These are phyloP conservation scores for Acanthamoeba triangularis DNA, from an alignment of 208 protist genomes.

Conservation along the genomic window DNA sequence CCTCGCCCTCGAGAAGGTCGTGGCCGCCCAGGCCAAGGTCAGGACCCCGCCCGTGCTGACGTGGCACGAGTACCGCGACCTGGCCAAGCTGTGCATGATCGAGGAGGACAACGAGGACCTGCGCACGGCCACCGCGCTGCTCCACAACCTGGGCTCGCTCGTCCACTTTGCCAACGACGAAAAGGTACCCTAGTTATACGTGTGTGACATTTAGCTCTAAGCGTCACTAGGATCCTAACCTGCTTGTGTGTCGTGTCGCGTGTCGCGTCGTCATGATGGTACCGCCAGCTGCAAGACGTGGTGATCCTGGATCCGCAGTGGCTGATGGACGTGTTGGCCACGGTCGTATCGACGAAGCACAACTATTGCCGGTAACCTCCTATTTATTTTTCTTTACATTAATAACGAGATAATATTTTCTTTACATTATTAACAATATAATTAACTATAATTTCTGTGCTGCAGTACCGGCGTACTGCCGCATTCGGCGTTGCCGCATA, in stretches of 20 bases:
- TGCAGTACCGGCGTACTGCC: neutral
- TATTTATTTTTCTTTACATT: too few species aligned
- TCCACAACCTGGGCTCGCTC: conserved; percentile 62
- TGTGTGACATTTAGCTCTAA: too few species aligned
- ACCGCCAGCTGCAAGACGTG: conserved; percentile 1
- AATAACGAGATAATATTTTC: too few species aligned
- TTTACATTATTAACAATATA: too few species aligned
- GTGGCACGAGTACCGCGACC: conserved; percentile 56
- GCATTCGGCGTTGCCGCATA: conserved; percentile 24
- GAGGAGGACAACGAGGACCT: conserved; percentile 22
- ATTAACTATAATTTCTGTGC: too few species aligned
- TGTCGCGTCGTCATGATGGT: too few species aligned
- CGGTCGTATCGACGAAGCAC: conserved; percentile 53
- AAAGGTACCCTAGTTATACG: neutral
- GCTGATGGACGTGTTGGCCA: conserved; percentile 39
- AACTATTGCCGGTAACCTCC: conserved; percentile 21
- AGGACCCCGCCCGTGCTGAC: conserved; percentile 1
- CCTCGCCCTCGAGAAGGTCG: neutral
- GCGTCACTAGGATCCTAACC: too few species aligned
- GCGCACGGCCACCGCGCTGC: conserved; percentile 9
- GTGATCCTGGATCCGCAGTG: conserved; percentile 72
- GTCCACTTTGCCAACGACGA: conserved; percentile 63
- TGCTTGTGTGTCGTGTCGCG: too few species aligned
- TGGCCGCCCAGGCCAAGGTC: neutral
- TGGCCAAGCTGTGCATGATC: conserved; percentile 45